Evolutionary conservation across 768 basidiomycete species (phyloP).

Genomic region (Collybia sp.): DNA sequence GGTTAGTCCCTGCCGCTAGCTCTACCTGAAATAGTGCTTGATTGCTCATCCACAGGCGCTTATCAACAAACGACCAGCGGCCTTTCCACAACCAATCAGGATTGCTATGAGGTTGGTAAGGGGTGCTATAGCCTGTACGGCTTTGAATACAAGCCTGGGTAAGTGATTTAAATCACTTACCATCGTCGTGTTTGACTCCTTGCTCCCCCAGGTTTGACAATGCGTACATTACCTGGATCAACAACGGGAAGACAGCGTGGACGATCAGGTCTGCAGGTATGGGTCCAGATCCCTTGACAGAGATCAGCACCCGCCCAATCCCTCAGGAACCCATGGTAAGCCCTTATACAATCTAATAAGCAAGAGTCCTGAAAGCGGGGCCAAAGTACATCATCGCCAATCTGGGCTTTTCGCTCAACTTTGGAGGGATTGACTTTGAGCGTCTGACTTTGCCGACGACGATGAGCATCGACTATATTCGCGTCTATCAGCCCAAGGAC

Average conservation of each 20-base stretch:
- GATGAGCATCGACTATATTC: conserved; percentile 79
- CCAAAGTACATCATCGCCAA: conserved; percentile 65
- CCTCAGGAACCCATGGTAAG: conserved; percentile 70
- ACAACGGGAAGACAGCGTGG: conserved; percentile 45
- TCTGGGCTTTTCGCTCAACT: conserved; percentile 64
- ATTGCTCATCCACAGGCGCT: conserved; percentile 27
- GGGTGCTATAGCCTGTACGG: conserved; percentile 32
- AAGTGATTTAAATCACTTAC: conserved; percentile 16
- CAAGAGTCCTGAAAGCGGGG: conserved; percentile 15
- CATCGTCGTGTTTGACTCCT: conserved; percentile 23
- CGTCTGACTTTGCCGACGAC: conserved; percentile 48
- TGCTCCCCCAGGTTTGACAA: conserved; percentile 30
- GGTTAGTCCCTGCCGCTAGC: conserved; percentile 54
- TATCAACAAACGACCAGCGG: conserved; percentile 75
- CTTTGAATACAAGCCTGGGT: conserved; percentile 50
- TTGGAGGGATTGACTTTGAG: conserved; percentile 60
- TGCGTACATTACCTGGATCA: conserved; percentile 63
- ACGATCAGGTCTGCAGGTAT: conserved; percentile 45
- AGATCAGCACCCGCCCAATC: conserved; percentile 55
- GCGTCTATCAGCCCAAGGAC: conserved; percentile 61
- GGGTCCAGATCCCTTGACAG: conserved; percentile 41
- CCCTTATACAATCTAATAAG: neutral
- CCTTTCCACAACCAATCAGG: conserved; percentile 53
- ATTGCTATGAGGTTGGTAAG: conserved; percentile 50
- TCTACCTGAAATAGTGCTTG: neutral